phyloP scores from a whole-genome alignment of 495 filamentous ascomycete species.

The Podospora pseudocomata region DNA sequence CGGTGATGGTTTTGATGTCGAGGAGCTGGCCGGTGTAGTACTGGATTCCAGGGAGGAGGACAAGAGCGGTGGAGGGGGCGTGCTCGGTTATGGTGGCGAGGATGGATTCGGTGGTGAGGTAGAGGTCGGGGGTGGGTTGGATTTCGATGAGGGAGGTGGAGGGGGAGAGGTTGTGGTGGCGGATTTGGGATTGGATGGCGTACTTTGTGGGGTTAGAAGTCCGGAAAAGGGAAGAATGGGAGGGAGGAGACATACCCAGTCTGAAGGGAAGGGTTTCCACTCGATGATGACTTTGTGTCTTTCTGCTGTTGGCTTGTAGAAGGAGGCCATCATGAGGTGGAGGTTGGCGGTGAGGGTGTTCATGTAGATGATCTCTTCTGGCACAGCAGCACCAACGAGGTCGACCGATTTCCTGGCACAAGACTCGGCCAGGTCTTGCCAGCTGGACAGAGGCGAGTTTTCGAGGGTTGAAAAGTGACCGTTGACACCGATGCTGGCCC shows the following conservation, averaged over 20 bases:
- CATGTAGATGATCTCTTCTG: conserved; percentile 83
- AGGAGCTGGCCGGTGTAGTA: conserved; percentile 91
- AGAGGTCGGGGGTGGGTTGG: conserved; percentile 45
- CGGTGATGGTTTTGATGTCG: conserved; percentile 78
- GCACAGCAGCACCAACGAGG: conserved; percentile 67
- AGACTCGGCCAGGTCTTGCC: conserved; percentile 71
- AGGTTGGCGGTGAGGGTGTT: conserved; percentile 85
- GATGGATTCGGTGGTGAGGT: conserved; percentile 66
- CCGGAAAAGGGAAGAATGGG: background rate
- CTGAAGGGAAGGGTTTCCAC: conserved; percentile 85
- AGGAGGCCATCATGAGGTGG: conserved; percentile 82
- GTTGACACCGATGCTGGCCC: conserved; percentile 82
- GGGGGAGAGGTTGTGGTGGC: conserved; percentile 63
- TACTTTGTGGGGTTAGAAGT: conserved; percentile 49
- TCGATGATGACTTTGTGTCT: conserved; percentile 86
- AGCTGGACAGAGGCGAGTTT: conserved; percentile 66
- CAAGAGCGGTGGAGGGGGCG: conserved; percentile 66
- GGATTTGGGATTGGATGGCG: conserved; percentile 81
- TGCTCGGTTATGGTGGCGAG: conserved; percentile 75
- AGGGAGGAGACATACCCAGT: conserved; percentile 55
- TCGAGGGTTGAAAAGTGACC: conserved; percentile 79
- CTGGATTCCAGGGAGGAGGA: conserved; percentile 85
- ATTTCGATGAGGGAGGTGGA: conserved; percentile 69
- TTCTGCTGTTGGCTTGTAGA: conserved; percentile 69
- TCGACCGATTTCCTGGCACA: conserved; percentile 68